phyloP scores from a whole-genome alignment of 2,329 filamentous ascomycete genomes.

The Penicillium aurantiogriseum region DNA sequence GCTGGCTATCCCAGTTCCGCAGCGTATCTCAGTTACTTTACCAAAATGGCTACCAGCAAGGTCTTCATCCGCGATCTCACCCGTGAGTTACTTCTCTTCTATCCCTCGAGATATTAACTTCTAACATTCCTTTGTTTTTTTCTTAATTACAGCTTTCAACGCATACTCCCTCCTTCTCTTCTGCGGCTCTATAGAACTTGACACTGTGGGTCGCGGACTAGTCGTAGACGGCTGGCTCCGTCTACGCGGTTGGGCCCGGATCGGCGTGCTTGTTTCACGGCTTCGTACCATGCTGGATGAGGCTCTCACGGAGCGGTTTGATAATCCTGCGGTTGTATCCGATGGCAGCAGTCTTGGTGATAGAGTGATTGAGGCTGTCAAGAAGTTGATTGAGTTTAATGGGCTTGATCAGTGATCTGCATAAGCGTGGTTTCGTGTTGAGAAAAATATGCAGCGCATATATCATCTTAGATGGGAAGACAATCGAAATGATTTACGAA shows the following conservation, averaged over 20 bases:
- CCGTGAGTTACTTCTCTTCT: conserved; percentile 56
- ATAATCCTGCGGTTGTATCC: conserved; percentile 65
- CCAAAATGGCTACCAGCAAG: conserved; percentile 87
- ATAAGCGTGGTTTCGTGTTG: not conserved
- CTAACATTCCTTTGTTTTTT: conserved; percentile 4
- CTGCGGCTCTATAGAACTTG: conserved; percentile 77
- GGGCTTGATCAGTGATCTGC: conserved; percentile 63
- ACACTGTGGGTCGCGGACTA: conserved; percentile 81
- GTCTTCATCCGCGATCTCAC: conserved; percentile 89
- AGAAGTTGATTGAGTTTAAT: conserved; percentile 81
- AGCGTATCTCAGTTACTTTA: conserved; percentile 84
- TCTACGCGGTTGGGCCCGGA: conserved; percentile 87
- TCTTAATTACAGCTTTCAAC: conserved; percentile 63
- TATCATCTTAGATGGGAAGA: not conserved
- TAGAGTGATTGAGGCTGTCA: conserved; percentile 70
- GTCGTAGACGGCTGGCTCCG: conserved; percentile 88
- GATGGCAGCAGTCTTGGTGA: conserved; percentile 30
- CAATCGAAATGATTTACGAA: not conserved
- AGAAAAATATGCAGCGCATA: not conserved
- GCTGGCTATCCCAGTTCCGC: conserved; percentile 74
- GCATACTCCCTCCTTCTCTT: conserved; percentile 86
- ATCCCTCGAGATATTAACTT: not conserved
- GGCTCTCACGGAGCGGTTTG: conserved; percentile 75
- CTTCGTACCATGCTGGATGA: conserved; percentile 84
- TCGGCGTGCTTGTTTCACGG: conserved; percentile 83